Conservation (phyloP, 306 rosid genomes). For the Sophora flavescens region DNA sequence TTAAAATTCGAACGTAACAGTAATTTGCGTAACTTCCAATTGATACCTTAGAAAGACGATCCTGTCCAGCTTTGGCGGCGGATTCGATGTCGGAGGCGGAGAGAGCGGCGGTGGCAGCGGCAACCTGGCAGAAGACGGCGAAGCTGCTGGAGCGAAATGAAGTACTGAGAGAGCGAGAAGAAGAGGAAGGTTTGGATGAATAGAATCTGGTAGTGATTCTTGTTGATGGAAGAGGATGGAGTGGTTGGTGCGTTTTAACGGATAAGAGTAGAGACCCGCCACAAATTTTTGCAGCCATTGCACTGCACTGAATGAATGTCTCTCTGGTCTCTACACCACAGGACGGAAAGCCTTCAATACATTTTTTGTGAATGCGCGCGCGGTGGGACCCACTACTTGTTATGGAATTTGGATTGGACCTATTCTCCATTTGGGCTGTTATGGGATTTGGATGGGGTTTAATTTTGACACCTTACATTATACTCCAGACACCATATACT, state of each 20-base stretch:
- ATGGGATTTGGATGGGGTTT: too few species aligned
- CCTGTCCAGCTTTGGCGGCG: conserved; percentile 62
- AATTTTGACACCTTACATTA: too few species aligned
- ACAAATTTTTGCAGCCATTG: conserved; percentile 75
- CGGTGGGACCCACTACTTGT: conserved; percentile 11
- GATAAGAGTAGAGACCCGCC: conserved; percentile 75
- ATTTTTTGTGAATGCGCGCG: conserved; percentile 3
- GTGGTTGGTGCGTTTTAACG: conserved; percentile 53
- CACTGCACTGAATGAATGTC: background rate
- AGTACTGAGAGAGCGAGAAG: conserved; percentile 41
- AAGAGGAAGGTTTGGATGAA: conserved; percentile 33
- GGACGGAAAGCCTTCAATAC: conserved; percentile 8
- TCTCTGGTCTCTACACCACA: too few species aligned
- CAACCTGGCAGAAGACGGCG: conserved; percentile 56
- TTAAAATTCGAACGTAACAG: background rate
- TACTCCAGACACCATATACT: too few species aligned
- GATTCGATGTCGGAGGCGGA: conserved; percentile 60
- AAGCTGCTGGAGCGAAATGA: conserved; percentile 39
- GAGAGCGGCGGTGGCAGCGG: conserved; percentile 44
- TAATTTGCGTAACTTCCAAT: background rate
- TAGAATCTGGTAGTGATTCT: conserved; percentile 45
- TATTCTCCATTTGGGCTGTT: background rate
- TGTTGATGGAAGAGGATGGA: conserved; percentile 33
- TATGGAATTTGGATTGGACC: conserved; percentile 22
- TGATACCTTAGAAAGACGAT: conserved; percentile 76